Evolutionary conservation across 2,329 filamentous ascomycete species (phyloP), one percentile per base, ranked within the genome.

Genomic region (Elsinoe necatrix): DNA sequence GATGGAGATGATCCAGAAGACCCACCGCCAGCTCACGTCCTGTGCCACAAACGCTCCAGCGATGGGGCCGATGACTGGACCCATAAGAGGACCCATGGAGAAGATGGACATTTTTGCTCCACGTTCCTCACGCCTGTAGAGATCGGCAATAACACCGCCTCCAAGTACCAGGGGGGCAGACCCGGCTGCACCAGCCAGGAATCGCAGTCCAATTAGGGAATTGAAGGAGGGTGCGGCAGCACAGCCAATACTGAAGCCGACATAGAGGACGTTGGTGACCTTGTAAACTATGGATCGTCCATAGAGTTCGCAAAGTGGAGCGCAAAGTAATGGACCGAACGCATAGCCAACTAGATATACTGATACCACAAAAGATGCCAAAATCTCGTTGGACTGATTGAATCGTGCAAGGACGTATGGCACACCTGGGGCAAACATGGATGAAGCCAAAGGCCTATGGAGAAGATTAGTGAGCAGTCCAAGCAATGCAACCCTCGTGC

Each of bases 341-440:
- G 73, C 72, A 58, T 73, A 76, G 1, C 18, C 85, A 0, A 87
- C 71, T 1, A 88, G 75, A 50, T 54, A 68, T 25, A 87, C 77
- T 0, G 82, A 85, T 0, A 88, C 81, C 56, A 85, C 82, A 50
- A 89, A 83, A 0, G 82, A 77, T 0, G 77, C 78, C 1, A 87
- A 72, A 47, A 77, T 68, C 5, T 71, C 66, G 58, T 75, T 81
- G 27, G 68, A 71, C 3, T 74, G 77, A 23, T 76, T 57, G 65
- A 89, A 88, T 20, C 86, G 82, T 5, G 63, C 55, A 75, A 86
- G 79, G 0, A 89, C 73, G 2, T 81, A 70, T 0, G 80, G 78
- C 0, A 87, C 80, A 4, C 80, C 84, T 0, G 85, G 85, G 0
- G 84, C 84, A 63, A 89, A 85, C 71, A 87, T 86, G 3, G 73